Percentiles rank a stretch among this genome's conserved stretches.
phyloP scores from a whole-genome alignment of 2,329 filamentous ascomycete species.

The Emericellopsis atlantica region DNA sequence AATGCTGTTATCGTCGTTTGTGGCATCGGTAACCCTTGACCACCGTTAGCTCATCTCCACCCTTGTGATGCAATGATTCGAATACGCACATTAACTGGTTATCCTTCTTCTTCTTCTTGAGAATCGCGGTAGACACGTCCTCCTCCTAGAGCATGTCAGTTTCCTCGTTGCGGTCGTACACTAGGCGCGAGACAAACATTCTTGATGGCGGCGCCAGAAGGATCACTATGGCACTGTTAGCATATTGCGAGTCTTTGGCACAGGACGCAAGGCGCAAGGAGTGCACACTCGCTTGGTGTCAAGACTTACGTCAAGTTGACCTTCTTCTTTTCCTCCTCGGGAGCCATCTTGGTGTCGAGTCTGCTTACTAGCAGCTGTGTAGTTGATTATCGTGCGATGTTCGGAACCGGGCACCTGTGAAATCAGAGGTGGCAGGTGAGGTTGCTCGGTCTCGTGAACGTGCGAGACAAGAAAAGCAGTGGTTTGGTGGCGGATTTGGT shows the following conservation, averaged over 20 bases:
- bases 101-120: conserved; percentile 99
- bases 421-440: conserved; percentile 3
- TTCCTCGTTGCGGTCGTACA: conserved; percentile 1
- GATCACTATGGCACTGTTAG: conserved; percentile 46
- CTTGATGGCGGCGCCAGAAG: conserved; percentile 79
- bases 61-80: background rate
- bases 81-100: conserved; percentile 84
- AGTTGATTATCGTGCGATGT: conserved; percentile 11
- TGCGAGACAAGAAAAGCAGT: background rate
- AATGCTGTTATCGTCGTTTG: conserved; percentile 99
- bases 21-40: conserved; percentile 87
- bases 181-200: conserved; percentile 45
- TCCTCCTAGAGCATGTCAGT: conserved; percentile 51
- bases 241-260: background rate
- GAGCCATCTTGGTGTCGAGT: conserved; percentile 48
- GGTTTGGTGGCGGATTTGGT: conserved; percentile 4
- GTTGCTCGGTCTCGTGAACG: background rate
- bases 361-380: conserved; percentile 14
- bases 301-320: conserved; percentile 63
- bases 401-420: conserved; percentile 5
- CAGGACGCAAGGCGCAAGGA: background rate
- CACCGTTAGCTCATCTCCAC: conserved; percentile 8
- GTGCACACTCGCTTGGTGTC: background rate
- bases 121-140: conserved; percentile 87
- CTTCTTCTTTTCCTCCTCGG: conserved; percentile 64